phyloP scores from a whole-genome alignment of 2,329 filamentous ascomycete species.

The Tolypocladium ovalisporum region DNA sequence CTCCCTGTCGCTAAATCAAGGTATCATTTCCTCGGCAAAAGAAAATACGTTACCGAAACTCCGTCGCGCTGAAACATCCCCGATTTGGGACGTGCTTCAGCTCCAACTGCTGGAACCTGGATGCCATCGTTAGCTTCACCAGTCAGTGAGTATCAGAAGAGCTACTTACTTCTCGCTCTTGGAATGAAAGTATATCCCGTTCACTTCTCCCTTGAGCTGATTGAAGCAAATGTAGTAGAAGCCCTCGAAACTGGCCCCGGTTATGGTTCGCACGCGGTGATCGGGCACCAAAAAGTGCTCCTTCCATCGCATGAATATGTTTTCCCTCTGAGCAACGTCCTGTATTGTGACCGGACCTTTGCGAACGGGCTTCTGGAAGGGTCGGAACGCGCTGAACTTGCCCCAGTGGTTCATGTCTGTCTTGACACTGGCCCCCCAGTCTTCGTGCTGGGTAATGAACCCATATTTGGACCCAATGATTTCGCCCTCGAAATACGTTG shows the following conservation, averaged over 20 bases:
- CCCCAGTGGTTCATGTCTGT: conserved; percentile 90
- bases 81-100: conserved; percentile 77
- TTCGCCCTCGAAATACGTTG: conserved; percentile 96
- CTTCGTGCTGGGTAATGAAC: conserved; percentile 81
- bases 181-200: conserved; percentile 93
- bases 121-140: neutral
- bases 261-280: conserved; percentile 82
- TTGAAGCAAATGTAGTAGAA: conserved; percentile 99
- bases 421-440: conserved; percentile 87
- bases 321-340: conserved; percentile 69
- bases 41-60: conserved; percentile 46
- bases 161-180: conserved; percentile 86
- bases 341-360: conserved; percentile 47
- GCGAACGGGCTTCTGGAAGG: conserved; percentile 49
- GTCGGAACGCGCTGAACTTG: conserved; percentile 78
- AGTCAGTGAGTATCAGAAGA: neutral
- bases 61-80: conserved; percentile 76
- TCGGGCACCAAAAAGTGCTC: conserved; percentile 96
- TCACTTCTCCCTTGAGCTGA: conserved; percentile 74
- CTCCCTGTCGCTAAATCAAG: conserved; percentile 3
- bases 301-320: conserved; percentile 99
- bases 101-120: conserved; percentile 83
- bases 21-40: conserved; percentile 1
- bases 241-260: conserved; percentile 90
- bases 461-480: conserved; percentile 92